phyloP scores from a whole-genome alignment of 2,329 filamentous ascomycete species.

The Talaromyces sp. region DNA sequence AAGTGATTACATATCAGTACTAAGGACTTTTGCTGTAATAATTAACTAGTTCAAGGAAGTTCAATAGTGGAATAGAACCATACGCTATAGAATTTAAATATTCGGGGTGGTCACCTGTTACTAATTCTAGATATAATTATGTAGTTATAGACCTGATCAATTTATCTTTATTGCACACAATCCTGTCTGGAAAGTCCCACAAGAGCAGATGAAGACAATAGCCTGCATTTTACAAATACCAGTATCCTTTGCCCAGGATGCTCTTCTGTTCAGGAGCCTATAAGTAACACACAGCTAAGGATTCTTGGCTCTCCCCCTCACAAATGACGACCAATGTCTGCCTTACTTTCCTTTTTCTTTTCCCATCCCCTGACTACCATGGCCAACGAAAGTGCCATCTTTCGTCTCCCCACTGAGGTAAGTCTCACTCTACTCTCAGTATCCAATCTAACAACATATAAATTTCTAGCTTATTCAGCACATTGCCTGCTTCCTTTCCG shows the following conservation, averaged over 20 bases:
- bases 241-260: too few species aligned
- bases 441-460: neutral
- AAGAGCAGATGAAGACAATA: too few species aligned
- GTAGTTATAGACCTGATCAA: neutral
- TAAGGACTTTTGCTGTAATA: neutral
- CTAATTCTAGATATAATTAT: neutral
- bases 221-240: too few species aligned
- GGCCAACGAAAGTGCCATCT: slow-evolving; percentile 1
- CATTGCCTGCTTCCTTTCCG: slow-evolving; percentile 23
- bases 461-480: slow-evolving; percentile 24
- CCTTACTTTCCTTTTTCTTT: neutral
- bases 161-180: neutral
- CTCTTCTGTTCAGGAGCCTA: neutral
- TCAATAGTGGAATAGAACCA: too few species aligned
- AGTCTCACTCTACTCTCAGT: neutral
- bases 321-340: neutral
- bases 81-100: too few species aligned
- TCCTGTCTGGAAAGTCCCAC: too few species aligned
- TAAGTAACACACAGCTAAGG: too few species aligned
- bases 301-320: neutral
- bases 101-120: neutral
- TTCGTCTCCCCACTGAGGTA: slow-evolving; percentile 8
- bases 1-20: neutral
- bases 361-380: slow-evolving; percentile 9
- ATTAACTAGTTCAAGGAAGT: too few species aligned